Base-by-base conservation (phyloP, 2,329 filamentous ascomycete genomes). In the Xylaria sp. region DNA sequence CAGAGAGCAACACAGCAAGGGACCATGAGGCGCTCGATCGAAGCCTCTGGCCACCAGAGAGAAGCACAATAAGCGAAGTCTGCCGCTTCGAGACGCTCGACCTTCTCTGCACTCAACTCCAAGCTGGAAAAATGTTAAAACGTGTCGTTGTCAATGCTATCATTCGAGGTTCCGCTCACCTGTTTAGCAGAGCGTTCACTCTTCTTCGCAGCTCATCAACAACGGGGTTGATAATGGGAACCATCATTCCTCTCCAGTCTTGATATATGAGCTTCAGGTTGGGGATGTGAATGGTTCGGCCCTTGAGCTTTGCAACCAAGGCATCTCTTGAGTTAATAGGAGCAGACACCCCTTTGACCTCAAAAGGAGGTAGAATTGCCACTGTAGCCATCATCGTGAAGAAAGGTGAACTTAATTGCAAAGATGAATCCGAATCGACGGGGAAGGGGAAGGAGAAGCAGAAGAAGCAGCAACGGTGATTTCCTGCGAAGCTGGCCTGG, bases 41-140 rank as follows among this genome's bases (percentile, higher is more conserved):
- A 44, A 7, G 65, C 63, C 7, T 66, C 49, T 1, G 68, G 67
- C 67, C 66, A 69, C 66, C 68, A 69, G 30, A 63, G 56, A 7
- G 68, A 63, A 46, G 63, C 65, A 49, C 69, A 68, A 4, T 66
- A 48, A 5, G 59, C 64, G 42, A 66, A 66, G 49, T 70, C 66
- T 10, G 65, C 56, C 6, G 50, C 55, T 50, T 67, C 64, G 2
- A 69, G 57, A 16, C 59, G 60, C 10, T 58, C 57, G 37, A 42
- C 11, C 37, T 42, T 42, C 37, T 42, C 37, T 42, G 4, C 9
- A 42, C 37, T 42, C 8, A 42, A 13, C 11, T 42, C 11, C 37
- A 42, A 13, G 37, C 37, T 42, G 37, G 37, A 42, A 42, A 13
- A 42, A 42, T 42, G 37, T 42, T 13, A 42, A 5, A 30, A 30